Conservation (phyloP, 257 asterid species). For the Gentiana macrophylla region DNA sequence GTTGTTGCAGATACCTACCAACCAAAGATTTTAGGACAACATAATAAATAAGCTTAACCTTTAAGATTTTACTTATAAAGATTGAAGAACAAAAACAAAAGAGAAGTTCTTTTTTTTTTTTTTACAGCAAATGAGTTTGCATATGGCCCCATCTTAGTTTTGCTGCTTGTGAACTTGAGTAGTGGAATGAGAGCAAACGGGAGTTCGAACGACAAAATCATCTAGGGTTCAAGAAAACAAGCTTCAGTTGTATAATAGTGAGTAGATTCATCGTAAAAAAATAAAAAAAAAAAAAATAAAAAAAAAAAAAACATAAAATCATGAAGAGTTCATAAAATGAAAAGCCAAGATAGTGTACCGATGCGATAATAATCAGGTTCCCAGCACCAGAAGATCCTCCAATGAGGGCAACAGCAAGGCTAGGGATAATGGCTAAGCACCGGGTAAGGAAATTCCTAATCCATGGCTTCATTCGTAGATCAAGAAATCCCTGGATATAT, state of each 20-base stretch:
- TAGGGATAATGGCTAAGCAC: constrained; percentile 83
- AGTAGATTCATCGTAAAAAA: too few relatives aligned
- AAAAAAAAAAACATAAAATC: too few relatives aligned
- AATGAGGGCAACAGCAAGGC: constrained; percentile 67
- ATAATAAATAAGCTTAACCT: too few relatives aligned
- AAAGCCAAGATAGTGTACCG: constrained; percentile 9
- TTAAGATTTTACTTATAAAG: not conserved
- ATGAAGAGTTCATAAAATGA: not conserved
- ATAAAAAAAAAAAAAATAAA: too few relatives aligned
- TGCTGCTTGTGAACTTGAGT: constrained; percentile 93
- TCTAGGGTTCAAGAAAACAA: constrained; percentile 27
- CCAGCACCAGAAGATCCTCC: constrained; percentile 93
- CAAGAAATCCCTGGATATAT: constrained; percentile 67
- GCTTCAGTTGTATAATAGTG: not conserved
- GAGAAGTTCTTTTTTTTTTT: constrained; percentile 12
- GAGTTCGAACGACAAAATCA: constrained; percentile 90
- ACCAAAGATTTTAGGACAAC: not conserved
- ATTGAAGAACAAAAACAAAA: not conserved
- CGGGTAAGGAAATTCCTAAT: constrained; percentile 76
- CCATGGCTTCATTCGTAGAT: constrained; percentile 89
- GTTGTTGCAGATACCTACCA: constrained; percentile 62
- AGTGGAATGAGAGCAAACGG: constrained; percentile 95
- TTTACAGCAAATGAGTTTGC: constrained; percentile 53
- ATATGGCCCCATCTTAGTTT: constrained; percentile 77
- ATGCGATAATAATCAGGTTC: constrained; percentile 75